Base-by-base conservation (phyloP, 2,329 filamentous ascomycete genomes). In the Cladophialophora chaetospira region DNA sequence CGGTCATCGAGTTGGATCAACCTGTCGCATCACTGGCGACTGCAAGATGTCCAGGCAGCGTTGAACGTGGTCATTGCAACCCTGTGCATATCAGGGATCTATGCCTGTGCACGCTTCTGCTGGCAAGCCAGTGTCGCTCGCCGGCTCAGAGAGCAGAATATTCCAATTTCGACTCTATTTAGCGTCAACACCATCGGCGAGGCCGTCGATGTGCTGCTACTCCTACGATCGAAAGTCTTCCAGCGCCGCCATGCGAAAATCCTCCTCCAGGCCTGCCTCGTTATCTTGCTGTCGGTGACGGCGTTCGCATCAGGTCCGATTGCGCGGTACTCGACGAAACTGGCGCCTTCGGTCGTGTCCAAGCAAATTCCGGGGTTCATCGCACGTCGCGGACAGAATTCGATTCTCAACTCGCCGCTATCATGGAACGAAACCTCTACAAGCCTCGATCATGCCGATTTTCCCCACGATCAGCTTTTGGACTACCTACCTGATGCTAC, bases 41-140 rank as follows among this genome's bases (percentile, higher is more conserved):
- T 60, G 11, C 53, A 60, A 47, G 46, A 60, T 48, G 57, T 60
- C 10, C 57, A 60, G 33, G 53, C 57, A 9, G 52, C 21, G 5
- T 38, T 60, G 15, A 60, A 60, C 31, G 53, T 60, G 38, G 47
- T 60, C 21, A 49, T 60, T 11, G 40, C 45, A 9, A 15, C 33
- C 15, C 38, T 60, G 11, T 49, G 57, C 25, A 53, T 40, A 1
- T 44, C 42, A 13, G 46, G 23, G 4, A 35, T 60, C 28, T 60
- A 52, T 31, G 45, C 49, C 13, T 55, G 48, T 43, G 46, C 47
- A 6, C 46, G 57, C 3, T 28, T 56, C 17, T 56, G 54, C 45
- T 60, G 57, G 57, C 31, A 52, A 25, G 13, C 44, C 9, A 40
- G 33, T 21, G 53, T 48, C 26, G 23, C 40, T 1, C 44, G 48